Evolutionary conservation across 148 eudicot species (phyloP).

Genomic region (Rhododendron williamsianum): DNA sequence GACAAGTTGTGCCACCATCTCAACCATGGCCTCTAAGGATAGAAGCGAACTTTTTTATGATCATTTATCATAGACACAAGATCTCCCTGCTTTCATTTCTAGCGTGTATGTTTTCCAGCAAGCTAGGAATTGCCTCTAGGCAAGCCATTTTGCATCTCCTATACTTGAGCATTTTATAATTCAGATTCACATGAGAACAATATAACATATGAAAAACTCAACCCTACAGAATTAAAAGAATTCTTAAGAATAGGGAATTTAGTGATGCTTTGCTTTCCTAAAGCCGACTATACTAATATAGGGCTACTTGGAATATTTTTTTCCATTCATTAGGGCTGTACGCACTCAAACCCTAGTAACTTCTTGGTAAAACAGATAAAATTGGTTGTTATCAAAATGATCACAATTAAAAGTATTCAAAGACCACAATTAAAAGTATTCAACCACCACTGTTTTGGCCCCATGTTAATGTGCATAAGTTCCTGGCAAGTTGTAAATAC

Average conservation of each 20-base stretch:
- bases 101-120: neutral
- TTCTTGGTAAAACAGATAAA: neutral
- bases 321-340: neutral
- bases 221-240: neutral
- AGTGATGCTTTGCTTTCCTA: neutral
- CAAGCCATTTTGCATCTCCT: neutral
- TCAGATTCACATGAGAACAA: neutral
- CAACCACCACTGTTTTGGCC: neutral
- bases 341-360: neutral
- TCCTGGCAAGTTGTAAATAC: neutral
- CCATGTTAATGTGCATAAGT: neutral
- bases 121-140: neutral
- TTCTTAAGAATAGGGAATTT: neutral
- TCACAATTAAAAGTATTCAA: neutral
- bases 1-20: neutral
- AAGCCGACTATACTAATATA: neutral
- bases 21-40: neutral
- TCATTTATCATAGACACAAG: neutral
- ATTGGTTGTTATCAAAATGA: neutral
- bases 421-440: neutral
- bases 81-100: neutral
- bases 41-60: neutral
- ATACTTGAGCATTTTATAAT: neutral
- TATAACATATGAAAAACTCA: neutral
- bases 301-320: neutral